phyloP scores from a whole-genome alignment of 257 asterid genomes.

The Gardenia jasminoides region DNA sequence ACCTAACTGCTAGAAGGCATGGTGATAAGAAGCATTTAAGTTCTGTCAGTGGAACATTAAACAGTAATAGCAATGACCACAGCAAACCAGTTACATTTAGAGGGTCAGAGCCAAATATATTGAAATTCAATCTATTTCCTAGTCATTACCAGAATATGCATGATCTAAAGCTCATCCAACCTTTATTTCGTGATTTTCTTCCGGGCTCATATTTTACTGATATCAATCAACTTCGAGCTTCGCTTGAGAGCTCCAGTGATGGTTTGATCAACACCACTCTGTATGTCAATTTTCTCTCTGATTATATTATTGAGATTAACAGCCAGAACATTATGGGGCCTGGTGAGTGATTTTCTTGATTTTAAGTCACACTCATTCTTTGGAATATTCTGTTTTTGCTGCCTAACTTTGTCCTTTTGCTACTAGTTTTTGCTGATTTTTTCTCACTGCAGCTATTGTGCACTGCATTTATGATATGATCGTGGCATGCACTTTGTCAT shows the following conservation, averaged over 20 bases:
- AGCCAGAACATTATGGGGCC: slow-evolving; percentile 70
- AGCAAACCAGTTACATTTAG: slow-evolving; percentile 63
- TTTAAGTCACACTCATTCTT: neutral
- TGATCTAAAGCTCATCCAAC: slow-evolving; percentile 81
- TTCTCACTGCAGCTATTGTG: neutral
- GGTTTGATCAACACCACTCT: slow-evolving; percentile 83
- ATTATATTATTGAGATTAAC: slow-evolving; percentile 79
- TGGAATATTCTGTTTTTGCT: neutral
- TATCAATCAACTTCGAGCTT: slow-evolving; percentile 57
- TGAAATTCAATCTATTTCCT: slow-evolving; percentile 85
- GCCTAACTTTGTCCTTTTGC: neutral
- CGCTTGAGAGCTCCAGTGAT: slow-evolving; percentile 58
- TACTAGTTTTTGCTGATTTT: neutral
- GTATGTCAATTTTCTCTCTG: slow-evolving; percentile 73
- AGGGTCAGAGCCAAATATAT: slow-evolving; percentile 68
- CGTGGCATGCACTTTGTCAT: no score
- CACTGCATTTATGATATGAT: neutral
- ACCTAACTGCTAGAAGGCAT: slow-evolving; percentile 70
- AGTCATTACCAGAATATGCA: slow-evolving; percentile 64
- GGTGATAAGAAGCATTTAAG: slow-evolving; percentile 65
- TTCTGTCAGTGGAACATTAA: slow-evolving; percentile 72
- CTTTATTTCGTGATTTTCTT: slow-evolving; percentile 83
- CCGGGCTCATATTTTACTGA: slow-evolving; percentile 80
- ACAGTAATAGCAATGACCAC: slow-evolving; percentile 51
- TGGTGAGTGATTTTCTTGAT: slow-evolving; percentile 57